A percentile compares a stretch with the other conserved stretches of the same genome.
These are phyloP conservation scores for Croton laevigatus DNA, from an alignment of 441 rosid species.

Conservation along the genomic window DNA sequence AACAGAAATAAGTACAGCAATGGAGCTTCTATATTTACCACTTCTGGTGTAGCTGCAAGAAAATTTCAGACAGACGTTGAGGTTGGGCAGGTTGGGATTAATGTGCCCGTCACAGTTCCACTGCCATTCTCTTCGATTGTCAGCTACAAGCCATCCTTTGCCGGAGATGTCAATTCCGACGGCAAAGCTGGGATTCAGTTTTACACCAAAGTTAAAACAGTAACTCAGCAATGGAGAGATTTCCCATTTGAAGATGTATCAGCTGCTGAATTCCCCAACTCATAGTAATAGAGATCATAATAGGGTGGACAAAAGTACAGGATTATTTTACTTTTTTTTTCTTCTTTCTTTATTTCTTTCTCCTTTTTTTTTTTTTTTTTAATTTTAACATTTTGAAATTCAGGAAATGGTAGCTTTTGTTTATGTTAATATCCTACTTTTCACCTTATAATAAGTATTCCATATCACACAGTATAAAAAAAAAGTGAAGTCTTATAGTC, in stretches of 20 bases:
- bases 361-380: too few species aligned
- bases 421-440: background rate
- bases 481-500: background rate
- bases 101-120: slow-evolving; percentile 86
- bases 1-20: slow-evolving; percentile 78
- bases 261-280: slow-evolving; percentile 68
- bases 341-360: background rate
- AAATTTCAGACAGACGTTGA: slow-evolving; percentile 84
- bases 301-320: background rate
- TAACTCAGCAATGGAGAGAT: slow-evolving; percentile 92
- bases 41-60: slow-evolving; percentile 78
- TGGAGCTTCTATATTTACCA: slow-evolving; percentile 82
- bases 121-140: slow-evolving; percentile 79
- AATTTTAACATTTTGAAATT: background rate
- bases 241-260: slow-evolving; percentile 48
- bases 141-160: slow-evolving; percentile 78
- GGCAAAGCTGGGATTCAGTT: slow-evolving; percentile 93
- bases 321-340: background rate
- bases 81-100: slow-evolving; percentile 93
- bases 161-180: slow-evolving; percentile 82
- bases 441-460: background rate
- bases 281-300: slow-evolving; percentile 23
- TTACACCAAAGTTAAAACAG: slow-evolving; percentile 78
- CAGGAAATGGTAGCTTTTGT: background rate
- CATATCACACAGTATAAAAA: background rate